Base-by-base conservation (phyloP, 1,284 basidiomycete genomes). In the Violaceomyces palustris region DNA sequence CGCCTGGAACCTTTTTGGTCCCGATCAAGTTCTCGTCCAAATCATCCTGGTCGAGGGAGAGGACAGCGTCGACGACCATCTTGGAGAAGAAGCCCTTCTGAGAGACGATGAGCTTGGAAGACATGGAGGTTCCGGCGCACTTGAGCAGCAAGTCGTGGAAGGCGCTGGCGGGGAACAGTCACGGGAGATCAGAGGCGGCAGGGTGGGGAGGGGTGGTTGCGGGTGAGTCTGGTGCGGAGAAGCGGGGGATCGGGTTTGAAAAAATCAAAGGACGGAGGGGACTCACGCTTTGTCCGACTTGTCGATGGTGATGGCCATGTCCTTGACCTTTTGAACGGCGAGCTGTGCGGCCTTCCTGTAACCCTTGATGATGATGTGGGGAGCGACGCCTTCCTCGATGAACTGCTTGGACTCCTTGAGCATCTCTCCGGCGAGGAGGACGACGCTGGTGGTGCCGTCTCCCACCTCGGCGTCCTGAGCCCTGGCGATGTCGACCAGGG, bases 401-500 rank as follows among this genome's bases (percentile, higher is more conserved):
- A 88, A 93, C 9, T 82, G 82, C 64, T 86, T 83, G 35, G 92
- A 81, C 77, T 97, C 92, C 76, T 96, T 96, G 61, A 99, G 77
- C 41, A 99, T 79, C 75, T 98, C 93, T 0, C 91, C 88, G 8
- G 94, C 93, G 37, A 96, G 79, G 9, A 98, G 79, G 3, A 92
- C 88, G 6, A 99, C 94, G 70, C 84, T 90, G 4, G 94, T 99
- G 0, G 94, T 99, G 28, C 93, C 93, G 77, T 98, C 93, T 40
- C 93, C 93, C 36, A 98, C 90, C 76, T 98, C 93, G 15, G 93
- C 92, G 74, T 98, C 93, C 75, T 98, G 93, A 6, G 93, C 93
- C 30, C 93, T 83, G 31, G 92, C 93, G 73, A 97, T 97, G 72
- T 98, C 93, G 40, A 97, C 93, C 39, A 98, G 79, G 19, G 91